Base-by-base conservation (phyloP, 176 grass and related monocot genomes). In the Ensete ventricosum region DNA sequence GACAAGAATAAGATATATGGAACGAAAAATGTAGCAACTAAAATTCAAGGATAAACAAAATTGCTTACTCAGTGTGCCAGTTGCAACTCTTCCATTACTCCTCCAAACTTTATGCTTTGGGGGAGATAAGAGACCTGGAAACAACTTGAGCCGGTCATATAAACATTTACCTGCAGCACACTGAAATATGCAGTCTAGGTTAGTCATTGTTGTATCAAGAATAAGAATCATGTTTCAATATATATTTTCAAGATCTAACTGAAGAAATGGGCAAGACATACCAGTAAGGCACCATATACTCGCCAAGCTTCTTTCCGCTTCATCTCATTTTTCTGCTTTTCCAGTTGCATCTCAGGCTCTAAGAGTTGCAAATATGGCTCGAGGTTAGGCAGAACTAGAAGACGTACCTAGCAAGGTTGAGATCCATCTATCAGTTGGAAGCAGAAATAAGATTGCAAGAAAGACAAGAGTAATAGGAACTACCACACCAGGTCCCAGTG, bases 301-400 rank as follows among this genome's bases (percentile, higher is more conserved):
- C 82, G 95, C 86, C 95, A 98, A 81, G 90, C 95, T 83, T 98
- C 90, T 79, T 91, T 98, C 77, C 95, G 86, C 77, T 93, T 98
- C 84, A 87, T 82, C 76, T 93, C 95, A 80, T 98, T 98, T 85
- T 84, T 89, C 76, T 98, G 95, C 63, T 93, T 89, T 65, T 98
- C 86, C 52, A 87, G 90, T 78, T 93, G 90, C 76, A 98, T 83
- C 72, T 98, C 95, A 2, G 88, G 95, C 21, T 87, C 95, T 73
- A 98, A 79, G 73, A 93, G 84, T 78, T 87, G 84, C 88, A 98
- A 91, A 81, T 98, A 98, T 14, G 90, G 80, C 77, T 85, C 80
- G 12, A 98, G 86, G 11, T 93, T 91, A 62, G 90, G 95, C 71
- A 98, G 82, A 87, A 98, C 83, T 62, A 93, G 88, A 76, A 93